Evolutionary conservation across 1,139 yeast genomes (phyloP).

Genomic region (Dujonia santamariae): DNA sequence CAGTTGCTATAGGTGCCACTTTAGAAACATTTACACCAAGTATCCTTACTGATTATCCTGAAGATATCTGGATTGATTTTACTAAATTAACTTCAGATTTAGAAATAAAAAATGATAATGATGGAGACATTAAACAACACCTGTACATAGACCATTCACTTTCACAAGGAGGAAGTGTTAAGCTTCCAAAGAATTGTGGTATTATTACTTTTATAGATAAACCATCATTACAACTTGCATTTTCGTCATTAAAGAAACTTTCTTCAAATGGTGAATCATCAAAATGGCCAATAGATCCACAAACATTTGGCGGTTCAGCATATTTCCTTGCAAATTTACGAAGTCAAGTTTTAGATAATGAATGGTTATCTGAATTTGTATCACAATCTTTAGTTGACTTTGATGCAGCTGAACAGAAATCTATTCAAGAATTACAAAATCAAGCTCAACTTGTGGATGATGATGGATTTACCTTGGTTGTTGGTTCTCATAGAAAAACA

Average conservation of each 20-base stretch:
- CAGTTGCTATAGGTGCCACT: constrained; percentile 59
- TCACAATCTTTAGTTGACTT: constrained; percentile 63
- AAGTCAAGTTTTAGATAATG: constrained; percentile 41
- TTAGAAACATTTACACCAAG: constrained; percentile 48
- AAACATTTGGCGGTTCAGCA: constrained; percentile 21
- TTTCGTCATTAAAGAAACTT: constrained; percentile 55
- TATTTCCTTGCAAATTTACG: constrained; percentile 28
- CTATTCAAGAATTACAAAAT: constrained; percentile 54
- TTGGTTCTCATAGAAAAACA: constrained; percentile 80
- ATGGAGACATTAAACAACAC: constrained; percentile 14
- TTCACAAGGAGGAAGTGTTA: constrained; percentile 21
- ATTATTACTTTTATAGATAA: constrained; percentile 75
- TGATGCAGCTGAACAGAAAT: constrained; percentile 67
- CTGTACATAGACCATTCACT: no score
- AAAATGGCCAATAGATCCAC: constrained; percentile 29
- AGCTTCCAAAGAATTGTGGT: constrained; percentile 71
- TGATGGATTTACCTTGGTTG: constrained; percentile 91
- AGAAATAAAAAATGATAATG: not conserved
- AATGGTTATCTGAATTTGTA: constrained; percentile 47
- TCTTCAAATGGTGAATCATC: constrained; percentile 21
- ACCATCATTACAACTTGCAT: constrained; percentile 65
- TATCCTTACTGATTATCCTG: constrained; percentile 36
- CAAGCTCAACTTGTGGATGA: constrained; percentile 72
- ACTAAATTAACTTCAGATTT: constrained; percentile 61
- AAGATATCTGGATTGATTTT: constrained; percentile 58